Percentiles rank a stretch among this genome's conserved stretches.
These are phyloP conservation scores for Takashimella koratensis DNA, from an alignment of 1,284 basidiomycete genomes.

Conservation along the genomic window DNA sequence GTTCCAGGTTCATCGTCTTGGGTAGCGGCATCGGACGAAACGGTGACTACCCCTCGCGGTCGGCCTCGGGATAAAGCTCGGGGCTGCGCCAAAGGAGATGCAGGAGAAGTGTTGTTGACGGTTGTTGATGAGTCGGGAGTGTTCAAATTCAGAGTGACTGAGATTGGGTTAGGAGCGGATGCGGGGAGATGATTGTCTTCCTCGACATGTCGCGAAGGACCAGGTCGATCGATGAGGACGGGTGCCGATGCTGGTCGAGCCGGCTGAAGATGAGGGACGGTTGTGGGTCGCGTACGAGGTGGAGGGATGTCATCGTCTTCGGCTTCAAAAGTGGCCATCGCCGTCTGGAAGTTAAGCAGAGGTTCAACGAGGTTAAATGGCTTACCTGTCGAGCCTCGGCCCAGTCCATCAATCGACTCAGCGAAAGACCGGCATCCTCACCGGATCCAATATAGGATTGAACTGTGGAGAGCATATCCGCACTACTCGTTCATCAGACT, in stretches of 20 bases:
- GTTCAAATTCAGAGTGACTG: neutral
- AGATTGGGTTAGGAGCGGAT: neutral
- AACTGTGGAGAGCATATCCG: conserved; percentile 45
- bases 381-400: conserved; percentile 48
- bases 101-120: neutral
- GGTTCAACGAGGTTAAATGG: neutral
- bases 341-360: conserved; percentile 20
- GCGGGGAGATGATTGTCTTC: neutral
- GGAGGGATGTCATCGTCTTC: conserved; percentile 29
- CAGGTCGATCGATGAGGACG: neutral
- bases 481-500: conserved; percentile 8
- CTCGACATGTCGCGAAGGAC: neutral
- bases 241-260: neutral
- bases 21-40: neutral
- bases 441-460: conserved; percentile 42
- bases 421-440: conserved; percentile 41
- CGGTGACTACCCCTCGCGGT: neutral
- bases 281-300: neutral
- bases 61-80: neutral
- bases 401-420: conserved; percentile 50
- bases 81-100: neutral
- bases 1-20: neutral
- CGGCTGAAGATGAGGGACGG: neutral
- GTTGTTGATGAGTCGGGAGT: neutral
- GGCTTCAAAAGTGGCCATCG: conserved; percentile 40